A percentile compares a stretch with the other conserved stretches of the same genome.
phyloP scores from a whole-genome alignment of 78 protist species.

The Chrysochromulina tobinii region DNA sequence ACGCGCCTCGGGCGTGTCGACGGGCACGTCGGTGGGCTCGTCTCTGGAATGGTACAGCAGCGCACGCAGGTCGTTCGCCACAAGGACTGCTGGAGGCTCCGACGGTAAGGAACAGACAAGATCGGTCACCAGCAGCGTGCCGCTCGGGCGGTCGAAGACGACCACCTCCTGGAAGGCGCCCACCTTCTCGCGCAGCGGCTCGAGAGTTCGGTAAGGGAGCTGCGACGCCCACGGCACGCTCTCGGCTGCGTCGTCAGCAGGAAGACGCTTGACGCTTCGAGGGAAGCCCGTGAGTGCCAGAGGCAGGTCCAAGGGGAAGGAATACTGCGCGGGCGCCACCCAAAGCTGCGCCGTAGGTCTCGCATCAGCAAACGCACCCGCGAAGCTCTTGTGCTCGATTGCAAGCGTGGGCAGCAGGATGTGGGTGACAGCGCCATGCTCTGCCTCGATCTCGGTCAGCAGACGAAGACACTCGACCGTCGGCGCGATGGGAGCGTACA shows the following conservation, averaged over 20 bases:
- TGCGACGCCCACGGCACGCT: background rate
- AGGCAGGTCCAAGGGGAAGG: constrained; percentile 33
- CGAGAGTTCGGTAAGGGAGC: background rate
- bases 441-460: background rate
- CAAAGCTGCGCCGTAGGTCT: background rate
- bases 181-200: background rate
- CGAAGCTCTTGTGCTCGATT: constrained; percentile 27
- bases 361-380: background rate
- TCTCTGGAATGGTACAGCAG: constrained; percentile 30
- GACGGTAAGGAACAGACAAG: background rate
- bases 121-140: background rate
- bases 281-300: background rate
- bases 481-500: constrained; percentile 33
- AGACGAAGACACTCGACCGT: constrained; percentile 1
- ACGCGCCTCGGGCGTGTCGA: background rate
- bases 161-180: constrained; percentile 10
- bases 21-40: background rate
- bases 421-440: background rate
- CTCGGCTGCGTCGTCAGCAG: background rate
- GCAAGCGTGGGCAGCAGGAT: constrained; percentile 10
- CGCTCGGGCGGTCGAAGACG: background rate
- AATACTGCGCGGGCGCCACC: background rate
- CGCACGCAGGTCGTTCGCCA: background rate
- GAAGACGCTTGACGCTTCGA: background rate
- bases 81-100: background rate